Base-by-base conservation (phyloP, 1,139 yeast genomes). In the Taiozyma sp. region DNA sequence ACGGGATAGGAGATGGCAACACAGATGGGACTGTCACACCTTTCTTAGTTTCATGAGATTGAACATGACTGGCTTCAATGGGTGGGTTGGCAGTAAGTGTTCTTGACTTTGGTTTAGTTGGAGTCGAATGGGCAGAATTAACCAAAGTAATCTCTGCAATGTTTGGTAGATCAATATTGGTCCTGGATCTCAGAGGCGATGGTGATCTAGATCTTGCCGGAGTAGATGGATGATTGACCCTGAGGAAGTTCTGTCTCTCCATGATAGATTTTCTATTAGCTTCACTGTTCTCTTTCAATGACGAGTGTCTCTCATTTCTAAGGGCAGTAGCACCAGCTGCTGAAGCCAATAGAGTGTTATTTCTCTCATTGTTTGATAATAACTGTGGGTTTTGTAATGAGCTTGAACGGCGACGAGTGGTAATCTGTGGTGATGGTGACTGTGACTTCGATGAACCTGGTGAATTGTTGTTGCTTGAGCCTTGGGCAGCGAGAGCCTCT, bases 261-360 rank as follows among this genome's bases (percentile, higher is more conserved):
- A 34, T 43, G 44, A 27, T 42, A 36, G 19, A 48, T 29, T 24
- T 38, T 38, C 41, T 38, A 38, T 38, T 38, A 10, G 23, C 41
- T 38, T 51, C 58, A 27, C 51, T 43, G 19, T 46, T 51, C 1
- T 60, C 47, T 32, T 56, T 55, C 42, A 61, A 19, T 2, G 65
- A 61, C 1, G 62, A 58, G 16, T 52, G 54, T 47, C 65, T 54
- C 27, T 53, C 56, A 8, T 50, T 52, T 19, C 49, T 53, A 30
- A 51, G 38, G 4, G 54, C 54, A 27, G 62, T 58, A 24, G 58
- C 55, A 46, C 59, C 61, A 24, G 63, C 59, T 22, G 63, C 63
- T 14, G 57, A 53, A 9, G 50, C 48, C 10, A 50, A 44, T 4
- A 40, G 14, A 5, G 54, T 23, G 9, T 46, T 53, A 6, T 44